Evolutionary conservation across 2,329 filamentous ascomycete species (phyloP), one percentile per base, ranked within the genome.

Genomic region (Stachybotrys elegans): DNA sequence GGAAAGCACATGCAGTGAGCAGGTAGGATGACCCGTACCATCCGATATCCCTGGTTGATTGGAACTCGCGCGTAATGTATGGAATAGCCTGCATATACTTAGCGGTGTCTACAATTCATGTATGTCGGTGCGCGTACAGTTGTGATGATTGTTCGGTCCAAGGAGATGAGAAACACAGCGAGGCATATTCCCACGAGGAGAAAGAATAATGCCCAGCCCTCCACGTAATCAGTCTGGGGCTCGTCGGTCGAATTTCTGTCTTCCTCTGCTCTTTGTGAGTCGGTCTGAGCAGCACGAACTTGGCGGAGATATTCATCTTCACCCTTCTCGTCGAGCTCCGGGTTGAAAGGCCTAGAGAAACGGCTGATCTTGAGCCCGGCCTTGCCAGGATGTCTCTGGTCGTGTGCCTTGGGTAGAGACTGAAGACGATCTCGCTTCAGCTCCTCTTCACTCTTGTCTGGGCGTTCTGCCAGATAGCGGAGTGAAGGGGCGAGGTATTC

Each of bases 21-120:
- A 51, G 42, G 38, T 54, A 56, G 11, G 51, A 46, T 13, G 51
- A 49, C n/a, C 51, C 51, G 25, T 57, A 54, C 48, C 45, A 71
- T 39, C 65, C 68, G 9, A 72, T 60, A 44, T 71, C 67, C 8
- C 60, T 55, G 1, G 69, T 54, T 16, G 65, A 56, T 6, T 63
- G 54, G 49, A 66, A 57, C n/a, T 60, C 52, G 40, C 57, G 49
- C 5, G 58, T 57, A 25, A 64, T 64, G 14, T 56, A 57, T 4
- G 62, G 63, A 37, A 63, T 58, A 6, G 64, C 63, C 3, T 62
- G 66, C 9, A 61, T 55, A 25, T 65, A 27, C 17, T 22, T 16
- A 21, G n/a, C 11, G 8, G n/a, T 14, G 6, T 21, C 6, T 6
- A 4, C 13, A 5, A 8, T 29, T 29, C 25, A 9, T 29, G 9